These are phyloP conservation scores for Leccinum angustisporum DNA, from an alignment of 1,284 basidiomycete species.

Conservation along the genomic window DNA sequence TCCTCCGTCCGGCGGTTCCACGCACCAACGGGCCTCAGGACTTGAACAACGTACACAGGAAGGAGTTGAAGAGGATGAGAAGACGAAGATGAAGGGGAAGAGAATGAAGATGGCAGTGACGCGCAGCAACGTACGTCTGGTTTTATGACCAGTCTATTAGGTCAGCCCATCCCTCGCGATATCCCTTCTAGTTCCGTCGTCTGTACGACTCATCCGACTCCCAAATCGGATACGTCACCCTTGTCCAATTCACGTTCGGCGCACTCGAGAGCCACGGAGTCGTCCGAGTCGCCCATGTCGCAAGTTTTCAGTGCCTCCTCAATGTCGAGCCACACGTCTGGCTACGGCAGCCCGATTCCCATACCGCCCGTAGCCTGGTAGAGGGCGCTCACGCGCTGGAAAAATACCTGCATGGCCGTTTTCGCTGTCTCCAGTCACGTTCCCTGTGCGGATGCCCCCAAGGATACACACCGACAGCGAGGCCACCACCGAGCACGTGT, in stretches of 20 bases:
- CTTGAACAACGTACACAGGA: conserved; percentile 31
- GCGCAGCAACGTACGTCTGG: conserved; percentile 62
- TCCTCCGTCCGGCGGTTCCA: conserved; percentile 20
- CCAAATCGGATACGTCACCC: conserved; percentile 35
- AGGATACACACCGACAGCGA: conserved; percentile 48
- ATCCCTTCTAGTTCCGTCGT: conserved; percentile 67
- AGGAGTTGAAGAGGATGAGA: conserved; percentile 41
- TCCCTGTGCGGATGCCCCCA: conserved; percentile 34
- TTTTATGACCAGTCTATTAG: conserved; percentile 71
- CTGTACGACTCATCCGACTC: conserved; percentile 41
- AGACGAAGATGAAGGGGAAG: conserved; percentile 31
- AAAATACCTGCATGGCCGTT: conserved; percentile 47
- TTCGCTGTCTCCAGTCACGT: conserved; percentile 47
- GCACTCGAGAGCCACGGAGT: conserved; percentile 47
- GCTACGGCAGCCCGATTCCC: conserved; percentile 52
- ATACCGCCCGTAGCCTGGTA: conserved; percentile 62
- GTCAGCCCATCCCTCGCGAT: conserved; percentile 69
- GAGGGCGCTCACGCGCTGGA: conserved; percentile 46
- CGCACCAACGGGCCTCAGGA: conserved; percentile 18
- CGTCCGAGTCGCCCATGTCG: conserved; percentile 49
- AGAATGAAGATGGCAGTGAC: conserved; percentile 41
- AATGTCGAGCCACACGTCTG: conserved; percentile 38
- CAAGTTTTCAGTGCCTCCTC: conserved; percentile 31
- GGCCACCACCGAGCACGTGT: conserved; percentile 33
- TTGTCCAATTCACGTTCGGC: conserved; percentile 46